Evolutionary conservation across 2,329 filamentous ascomycete genomes (phyloP), one percentile per base, ranked within the genome.

Genomic region (Stachybotrys chlorohalonatus): DNA sequence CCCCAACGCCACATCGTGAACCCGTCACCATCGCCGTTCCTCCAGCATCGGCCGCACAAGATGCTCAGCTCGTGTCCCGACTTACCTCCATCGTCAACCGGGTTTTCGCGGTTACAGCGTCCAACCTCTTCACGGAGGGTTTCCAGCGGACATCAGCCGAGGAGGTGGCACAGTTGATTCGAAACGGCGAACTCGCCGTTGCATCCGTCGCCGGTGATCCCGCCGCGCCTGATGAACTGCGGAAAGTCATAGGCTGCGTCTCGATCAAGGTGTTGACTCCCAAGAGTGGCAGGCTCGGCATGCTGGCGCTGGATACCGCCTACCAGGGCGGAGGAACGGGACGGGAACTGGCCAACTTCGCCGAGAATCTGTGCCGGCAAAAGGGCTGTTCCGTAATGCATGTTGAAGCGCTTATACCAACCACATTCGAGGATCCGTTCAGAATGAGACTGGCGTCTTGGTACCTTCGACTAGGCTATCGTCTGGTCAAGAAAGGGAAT

Each of bases 401-500:
- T 15, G 57, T 68, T 0, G 66, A 69, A 47, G 49, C 69, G 13
- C 57, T 69, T 6, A 55, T 64, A 1, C 66, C 66, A 1, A 62
- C 56, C 24, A 61, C 54, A 1, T 66, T 63, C 17, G 59, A 54
- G 30, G 64, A 69, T 52, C 56, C 59, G 0, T 56, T 60, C 1
- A 69, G 69, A 46, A 56, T 56, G 2, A 62, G 64, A 30, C 54
- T 65, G 56, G 50, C 63, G 50, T 58, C 54, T 0, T 69, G 67
- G 67, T 68, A 68, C 47, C 49, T 39, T 5, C 56, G 67, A 2
- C 56, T 68, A 58, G 67, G 65, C 0, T 69, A 69, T 48, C 32
- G 53, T 30, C 16, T 63, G 24, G 58, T 67, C 0, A 64, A 58
- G 32, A 24, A 68, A n/a, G 63, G 59, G 0, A 56, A 58, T 13